phyloP scores from a whole-genome alignment of 306 rosid genomes.

The Amphicarpaea edgeworthii region DNA sequence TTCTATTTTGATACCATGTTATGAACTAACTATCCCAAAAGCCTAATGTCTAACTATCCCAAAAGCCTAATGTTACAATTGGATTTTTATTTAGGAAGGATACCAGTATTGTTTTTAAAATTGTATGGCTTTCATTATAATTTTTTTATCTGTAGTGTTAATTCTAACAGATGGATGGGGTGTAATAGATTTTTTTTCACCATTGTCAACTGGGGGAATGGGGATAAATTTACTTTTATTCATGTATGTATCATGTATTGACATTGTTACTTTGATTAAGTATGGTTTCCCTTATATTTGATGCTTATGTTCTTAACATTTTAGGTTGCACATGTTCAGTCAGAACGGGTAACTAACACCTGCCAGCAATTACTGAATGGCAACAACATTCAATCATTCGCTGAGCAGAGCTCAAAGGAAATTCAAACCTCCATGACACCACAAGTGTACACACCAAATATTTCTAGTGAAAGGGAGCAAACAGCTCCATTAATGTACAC shows the following conservation, averaged over 20 bases:
- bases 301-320: constrained; percentile 31
- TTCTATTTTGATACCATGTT: background rate
- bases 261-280: constrained; percentile 8
- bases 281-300: constrained; percentile 10
- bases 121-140: background rate
- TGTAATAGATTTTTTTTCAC: constrained; percentile 2
- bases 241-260: background rate
- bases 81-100: background rate
- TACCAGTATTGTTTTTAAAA: background rate
- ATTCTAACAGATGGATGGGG: background rate
- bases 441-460: constrained; percentile 58
- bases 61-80: background rate
- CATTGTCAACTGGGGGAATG: constrained; percentile 11
- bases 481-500: constrained; percentile 83
- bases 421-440: constrained; percentile 67
- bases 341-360: constrained; percentile 65
- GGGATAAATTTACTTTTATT: constrained; percentile 1
- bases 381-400: constrained; percentile 55
- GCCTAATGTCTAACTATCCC: background rate
- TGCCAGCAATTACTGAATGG: constrained; percentile 62
- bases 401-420: constrained; percentile 75
- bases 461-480: constrained; percentile 73
- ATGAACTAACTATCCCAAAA: background rate
- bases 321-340: constrained; percentile 86
- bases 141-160: constrained; percentile 8